A percentile compares a stretch with the other conserved stretches of the same genome.
These are phyloP conservation scores for Leccinum aurantiacum DNA, from an alignment of 768 basidiomycete species.

Conservation along the genomic window DNA sequence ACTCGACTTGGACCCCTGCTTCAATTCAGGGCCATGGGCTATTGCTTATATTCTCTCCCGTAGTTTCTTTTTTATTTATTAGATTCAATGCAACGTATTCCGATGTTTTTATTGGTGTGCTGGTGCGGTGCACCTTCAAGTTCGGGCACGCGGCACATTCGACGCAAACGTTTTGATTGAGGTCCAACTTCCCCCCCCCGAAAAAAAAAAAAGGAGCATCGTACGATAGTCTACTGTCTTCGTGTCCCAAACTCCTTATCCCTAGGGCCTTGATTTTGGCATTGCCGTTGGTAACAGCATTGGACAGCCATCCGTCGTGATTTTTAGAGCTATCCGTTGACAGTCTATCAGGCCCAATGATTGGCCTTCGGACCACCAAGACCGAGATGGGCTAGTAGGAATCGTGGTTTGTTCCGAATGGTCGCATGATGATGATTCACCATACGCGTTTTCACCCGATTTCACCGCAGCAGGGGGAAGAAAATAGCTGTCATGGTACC, in stretches of 20 bases:
- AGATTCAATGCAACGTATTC: background rate
- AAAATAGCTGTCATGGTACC: background rate
- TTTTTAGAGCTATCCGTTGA: background rate
- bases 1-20: background rate
- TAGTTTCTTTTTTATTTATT: conserved; percentile 1
- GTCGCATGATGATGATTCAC: conserved; percentile 6
- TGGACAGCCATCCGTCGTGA: conserved; percentile 4
- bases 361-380: conserved; percentile 10
- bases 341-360: background rate
- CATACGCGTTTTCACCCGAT: conserved; percentile 2
- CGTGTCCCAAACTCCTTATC: conserved; percentile 1
- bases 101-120: background rate
- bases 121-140: background rate
- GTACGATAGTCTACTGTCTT: background rate
- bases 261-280: conserved; percentile 15
- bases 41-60: background rate
- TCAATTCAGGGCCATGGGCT: conserved; percentile 1
- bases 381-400: conserved; percentile 8
- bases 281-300: conserved; percentile 8
- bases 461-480: conserved; percentile 1
- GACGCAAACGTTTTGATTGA: background rate
- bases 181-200: background rate
- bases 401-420: background rate
- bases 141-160: background rate
- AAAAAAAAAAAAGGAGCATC: background rate